Base-by-base conservation (phyloP, 257 asterid genomes). In the Ilex asprella region DNA sequence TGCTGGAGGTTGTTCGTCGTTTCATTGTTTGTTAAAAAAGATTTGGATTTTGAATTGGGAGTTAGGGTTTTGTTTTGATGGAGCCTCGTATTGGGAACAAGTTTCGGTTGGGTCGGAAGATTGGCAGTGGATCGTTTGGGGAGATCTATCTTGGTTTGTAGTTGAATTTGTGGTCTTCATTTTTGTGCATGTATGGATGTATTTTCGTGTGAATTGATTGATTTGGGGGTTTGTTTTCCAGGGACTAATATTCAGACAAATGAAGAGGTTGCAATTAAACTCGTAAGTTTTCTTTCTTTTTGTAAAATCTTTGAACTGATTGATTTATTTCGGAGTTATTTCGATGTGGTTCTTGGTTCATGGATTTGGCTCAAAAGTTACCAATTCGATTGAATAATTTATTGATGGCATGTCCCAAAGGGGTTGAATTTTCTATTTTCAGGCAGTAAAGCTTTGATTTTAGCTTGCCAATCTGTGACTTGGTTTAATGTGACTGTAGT, bases 211-310 rank as follows among this genome's bases (percentile, higher is more conserved):
- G n/a, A n/a, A 15, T 46, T 44, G 15, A 46, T 12, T 35, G 6
- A 2, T 29, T 35, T 21, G 31, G 51, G 7, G 31, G 8, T 47
- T 49, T 30, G 55, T 59, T 59, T 46, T 78, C 75, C 74, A 74
- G 83, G 83, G 69, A 89, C 94, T 15, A 73, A 89, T 72, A 75
- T 75, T 35, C 95, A 83, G 78, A 86, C 91, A 55, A 89, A 83
- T 55, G 97, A 89, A 68, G 97, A 89, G 65, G 84, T 89, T 54
- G 97, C 97, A 52, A 86, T 89, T 76, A 89, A 87, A 82, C 86
- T 87, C 46, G 96, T 85, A 64, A 79, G 96, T 56, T 31, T 44
- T 14, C 29, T 53, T 21, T 21, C 27, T 21, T 21, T 21, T 21
- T 21, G 27, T 21, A 21, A 21, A 21, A 21, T 21, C 27, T 21